A percentile compares a stretch with the other conserved stretches of the same genome.
Evolutionary conservation across 2,329 filamentous ascomycete genomes (phyloP).

Genomic region (Gaeumannomyces sp.): DNA sequence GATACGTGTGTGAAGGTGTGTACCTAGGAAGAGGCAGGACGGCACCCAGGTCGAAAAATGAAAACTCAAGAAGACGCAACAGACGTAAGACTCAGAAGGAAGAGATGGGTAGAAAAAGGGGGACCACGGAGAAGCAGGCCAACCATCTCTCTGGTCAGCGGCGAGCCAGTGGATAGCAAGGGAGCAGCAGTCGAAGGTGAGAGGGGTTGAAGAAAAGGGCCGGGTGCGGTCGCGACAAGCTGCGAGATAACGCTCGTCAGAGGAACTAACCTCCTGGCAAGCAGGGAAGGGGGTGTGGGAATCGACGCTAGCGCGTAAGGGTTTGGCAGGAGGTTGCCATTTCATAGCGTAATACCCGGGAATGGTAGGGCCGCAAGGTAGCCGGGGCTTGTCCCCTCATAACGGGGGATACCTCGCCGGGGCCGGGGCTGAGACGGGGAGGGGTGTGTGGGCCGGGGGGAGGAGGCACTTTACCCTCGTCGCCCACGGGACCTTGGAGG

Average conservation of each 20-base stretch:
- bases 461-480: neutral
- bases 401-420: slow-evolving; percentile 3
- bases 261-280: neutral
- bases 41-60: neutral
- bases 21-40: neutral
- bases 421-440: neutral
- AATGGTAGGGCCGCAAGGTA: slow-evolving; percentile 2
- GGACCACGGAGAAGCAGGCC: neutral
- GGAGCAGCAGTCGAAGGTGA: neutral
- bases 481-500: neutral
- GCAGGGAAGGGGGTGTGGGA: slow-evolving; percentile 4
- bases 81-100: neutral
- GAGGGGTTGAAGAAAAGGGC: neutral
- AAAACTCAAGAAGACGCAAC: neutral
- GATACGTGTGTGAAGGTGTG: neutral
- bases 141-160: neutral
- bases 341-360: slow-evolving; percentile 7
- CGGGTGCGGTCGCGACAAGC: slow-evolving; percentile 1
- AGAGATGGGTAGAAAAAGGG: neutral
- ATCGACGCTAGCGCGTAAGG: neutral
- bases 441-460: neutral
- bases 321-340: neutral
- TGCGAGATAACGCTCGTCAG: slow-evolving; percentile 7
- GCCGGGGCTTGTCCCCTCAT: slow-evolving; percentile 7
- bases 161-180: neutral